Base-by-base conservation (phyloP, 352 stramenopile genomes). In the Phytophthora melonis region DNA sequence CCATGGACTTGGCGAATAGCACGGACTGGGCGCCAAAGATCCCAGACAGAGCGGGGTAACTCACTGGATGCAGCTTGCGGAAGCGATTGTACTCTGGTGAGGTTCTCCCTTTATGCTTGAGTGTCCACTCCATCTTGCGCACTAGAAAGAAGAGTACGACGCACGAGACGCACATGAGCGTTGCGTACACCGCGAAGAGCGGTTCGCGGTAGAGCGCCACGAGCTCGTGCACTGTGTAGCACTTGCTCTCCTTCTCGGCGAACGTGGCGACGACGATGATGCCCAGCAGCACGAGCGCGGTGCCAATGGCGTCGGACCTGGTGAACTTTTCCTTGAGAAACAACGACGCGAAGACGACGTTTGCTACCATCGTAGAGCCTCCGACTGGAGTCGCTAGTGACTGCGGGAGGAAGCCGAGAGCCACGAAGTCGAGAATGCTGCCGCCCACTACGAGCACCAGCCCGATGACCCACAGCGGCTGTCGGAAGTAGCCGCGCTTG, bases 211-310 rank as follows among this genome's bases (percentile, higher is more conserved):
- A 97, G 5, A 97, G 76, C 4, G 56, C 77, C 19, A 93, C 77
- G 47, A 97, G 86, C 45, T 96, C 70, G 11, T 90, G 63, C 10
- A 96, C 67, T 0, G 89, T 96, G 75, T 95, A 96, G 73, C 87
- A 95, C 2, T 70, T 78, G 49, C 80, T 91, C 54, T 88, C 74
- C 41, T 96, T 95, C 66, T 92, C 79, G 10, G 88, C 88, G 65
- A 97, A 97, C 1, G 71, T 83, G 8, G 89, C 89, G n/a, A 91
- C 84, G 57, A 97, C 76, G 47, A 90, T 86, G 58, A 96, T 94
- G 2, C 90, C 89, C 0, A 74, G 41, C 4, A 97, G 70, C 27
- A 97, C 88, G 9, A 95, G 74, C 1, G 71, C 54, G 1, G 90
- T 95, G 9, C 89, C 88, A 3, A 94, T 72, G 0, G 82, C 84